Conservation (phyloP, 306 rosid genomes). For the Cicer arietinum region DNA sequence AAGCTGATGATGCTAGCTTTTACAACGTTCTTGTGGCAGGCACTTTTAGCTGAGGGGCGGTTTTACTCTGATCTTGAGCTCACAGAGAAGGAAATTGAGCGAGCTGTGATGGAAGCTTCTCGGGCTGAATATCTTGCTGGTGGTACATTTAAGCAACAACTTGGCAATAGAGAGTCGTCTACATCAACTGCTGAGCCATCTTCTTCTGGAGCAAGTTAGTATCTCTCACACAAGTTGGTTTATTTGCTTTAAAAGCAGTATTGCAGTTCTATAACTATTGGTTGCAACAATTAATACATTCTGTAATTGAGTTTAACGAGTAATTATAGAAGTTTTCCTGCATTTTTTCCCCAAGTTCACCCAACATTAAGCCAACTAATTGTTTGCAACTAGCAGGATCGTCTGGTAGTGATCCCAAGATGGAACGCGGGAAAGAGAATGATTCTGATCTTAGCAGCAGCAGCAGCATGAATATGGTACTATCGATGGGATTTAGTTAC, state of each 20-base stretch:
- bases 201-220: slow-evolving; percentile 94
- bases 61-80: slow-evolving; percentile 98
- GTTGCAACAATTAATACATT: neutral
- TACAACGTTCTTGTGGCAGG: slow-evolving; percentile 54
- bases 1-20: neutral
- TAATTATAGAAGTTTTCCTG: neutral
- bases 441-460: slow-evolving; percentile 63
- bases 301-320: neutral
- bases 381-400: slow-evolving; percentile 52
- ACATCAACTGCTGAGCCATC: slow-evolving; percentile 90
- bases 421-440: slow-evolving; percentile 52
- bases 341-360: neutral
- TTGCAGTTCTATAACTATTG: neutral
- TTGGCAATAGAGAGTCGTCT: slow-evolving; percentile 65
- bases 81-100: slow-evolving; percentile 95
- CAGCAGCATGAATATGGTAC: slow-evolving; percentile 59
- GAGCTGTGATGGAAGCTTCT: slow-evolving; percentile 86
- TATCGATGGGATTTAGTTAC: slow-evolving; percentile 93
- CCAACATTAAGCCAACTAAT: slow-evolving; percentile 21
- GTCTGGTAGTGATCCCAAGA: slow-evolving; percentile 62
- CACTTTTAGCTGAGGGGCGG: slow-evolving; percentile 93
- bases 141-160: slow-evolving; percentile 61
- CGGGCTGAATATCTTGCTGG: slow-evolving; percentile 81
- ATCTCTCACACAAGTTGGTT: slow-evolving; percentile 19
- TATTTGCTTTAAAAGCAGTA: neutral